phyloP scores from a whole-genome alignment of 805 yeast genomes.

The Ogataea pini region DNA sequence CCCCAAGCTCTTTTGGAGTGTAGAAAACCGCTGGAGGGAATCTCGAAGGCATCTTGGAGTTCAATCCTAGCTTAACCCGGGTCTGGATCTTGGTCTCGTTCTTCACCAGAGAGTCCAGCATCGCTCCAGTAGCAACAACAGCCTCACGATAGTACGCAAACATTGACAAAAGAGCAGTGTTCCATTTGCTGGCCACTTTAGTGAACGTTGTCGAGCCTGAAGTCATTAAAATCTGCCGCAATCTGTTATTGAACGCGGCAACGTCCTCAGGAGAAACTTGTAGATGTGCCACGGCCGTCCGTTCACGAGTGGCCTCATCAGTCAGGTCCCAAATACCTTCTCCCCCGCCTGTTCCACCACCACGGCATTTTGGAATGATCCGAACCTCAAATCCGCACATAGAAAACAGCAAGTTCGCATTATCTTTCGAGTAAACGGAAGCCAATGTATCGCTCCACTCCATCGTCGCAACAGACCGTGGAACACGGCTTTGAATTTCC shows the following conservation, averaged over 20 bases:
- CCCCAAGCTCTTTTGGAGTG: constrained; percentile 96
- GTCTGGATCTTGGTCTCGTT: constrained; percentile 94
- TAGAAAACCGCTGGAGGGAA: constrained; percentile 99
- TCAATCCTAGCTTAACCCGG: constrained; percentile 89
- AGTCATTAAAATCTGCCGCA: constrained; percentile 89
- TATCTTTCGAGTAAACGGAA: constrained; percentile 87
- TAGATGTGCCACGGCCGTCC: constrained; percentile 85
- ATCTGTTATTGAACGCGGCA: constrained; percentile 75
- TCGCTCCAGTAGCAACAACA: constrained; percentile 73
- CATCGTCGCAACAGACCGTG: constrained; percentile 67
- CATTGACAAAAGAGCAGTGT: constrained; percentile 81
- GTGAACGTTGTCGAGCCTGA: constrained; percentile 96
- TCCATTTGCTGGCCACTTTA: constrained; percentile 94
- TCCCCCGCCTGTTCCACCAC: constrained; percentile 19
- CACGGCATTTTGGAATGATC: constrained; percentile 72
- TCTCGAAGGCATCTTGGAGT: constrained; percentile 97
- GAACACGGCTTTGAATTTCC: constrained; percentile 83
- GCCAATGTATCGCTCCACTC: constrained; percentile 81
- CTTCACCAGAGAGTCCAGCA: constrained; percentile 81
- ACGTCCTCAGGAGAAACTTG: constrained; percentile 83
- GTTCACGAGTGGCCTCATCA: constrained; percentile 68
- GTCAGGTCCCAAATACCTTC: constrained; percentile 94
- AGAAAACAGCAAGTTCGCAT: constrained; percentile 82
- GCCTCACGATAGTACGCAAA: constrained; percentile 95
- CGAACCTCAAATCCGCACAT: constrained; percentile 97